Base-by-base conservation (phyloP, 176 grass and related monocot genomes). In the Aegilops umbellulata region DNA sequence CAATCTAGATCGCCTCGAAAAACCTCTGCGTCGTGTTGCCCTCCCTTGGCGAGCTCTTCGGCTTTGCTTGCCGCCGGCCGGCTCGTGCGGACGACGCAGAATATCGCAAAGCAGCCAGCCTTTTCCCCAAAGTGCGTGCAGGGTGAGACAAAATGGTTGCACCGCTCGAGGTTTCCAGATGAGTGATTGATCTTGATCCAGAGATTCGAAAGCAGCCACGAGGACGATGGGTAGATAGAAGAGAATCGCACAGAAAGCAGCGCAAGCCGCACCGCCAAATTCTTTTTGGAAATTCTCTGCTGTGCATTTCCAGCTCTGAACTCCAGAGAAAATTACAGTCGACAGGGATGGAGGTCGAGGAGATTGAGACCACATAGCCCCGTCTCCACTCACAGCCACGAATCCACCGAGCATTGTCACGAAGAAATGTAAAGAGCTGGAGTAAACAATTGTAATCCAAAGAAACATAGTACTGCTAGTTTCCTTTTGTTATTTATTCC, bases 401-500 rank as follows among this genome's bases (percentile, higher is more conserved):
- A 20, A 57, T 7, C 53, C 6, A 58, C 55, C 0, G 55, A 22
- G 55, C 0, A 58, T 20, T 22, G 19, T 57, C 2, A 22, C 0
- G 31, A 12, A 35, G 14, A 39, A 72, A 17, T 5, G n/a, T n/a
- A 4, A 55, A 47, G 70, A 46, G 27, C 23, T 7, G 49, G 39
- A 24, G 68, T 0, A 73, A 39, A 16, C 12, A 26, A 46, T 57
- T 53, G 49, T 17, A 19, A 51, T 81, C 4, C 4, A 69, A 44
- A 75, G 55, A 83, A 90, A 86, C 79, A 41, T 49, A 74, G 47
- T 26, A 8, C 3, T 44, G n/a, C 23, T 60, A 74, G 67, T 69
- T 81, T 23, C 70, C 61, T 85, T 47, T 64, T 77, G 11, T 88
- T 91, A 91, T 91, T 91, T 91, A 91, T 91, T 91, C 39, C 72